Base-by-base conservation (phyloP, 371 early-diverging fungal genomes). In the Cokeromyces recurvatus region DNA sequence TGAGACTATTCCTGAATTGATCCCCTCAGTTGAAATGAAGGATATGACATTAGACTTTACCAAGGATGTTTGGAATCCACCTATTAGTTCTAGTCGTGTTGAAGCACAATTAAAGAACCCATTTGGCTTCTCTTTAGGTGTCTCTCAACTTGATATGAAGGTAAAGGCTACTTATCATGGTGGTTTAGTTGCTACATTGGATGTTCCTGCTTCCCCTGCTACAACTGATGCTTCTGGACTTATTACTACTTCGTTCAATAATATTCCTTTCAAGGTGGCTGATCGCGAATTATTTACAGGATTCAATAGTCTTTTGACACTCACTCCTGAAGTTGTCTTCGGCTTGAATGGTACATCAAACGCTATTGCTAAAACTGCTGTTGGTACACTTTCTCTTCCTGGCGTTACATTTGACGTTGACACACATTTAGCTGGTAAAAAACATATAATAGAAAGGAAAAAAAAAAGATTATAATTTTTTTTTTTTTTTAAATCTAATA, bases 101-200 rank as follows among this genome's bases (percentile, higher is more conserved):
- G 68, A 77, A 32, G 64, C 55, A 22, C 71, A 75, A 48, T 66
- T 73, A 46, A 59, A 79, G 53, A 74, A 59, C 51, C 80, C 82
- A 2, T 80, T 80, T 24, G 67, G 77, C 9, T 79, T 80, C 79
- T 78, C 79, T 43, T 59, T 82, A 32, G 64, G 48, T 48, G 74
- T 82, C 32, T 43, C 49, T 12, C 57, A 66, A 23, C 55, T 81
- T 21, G 59, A 71, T 48, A 73, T 78, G 69, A 43, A 70, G 17
- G 72, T 76, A 35, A 46, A 35, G 15, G 66, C 65, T 21, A 58
- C 46, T 17, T 59, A 49, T 21, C 34, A 43, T 4, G 72, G 72
- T 20, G 48, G 45, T 32, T 44, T 47, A 25, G 60, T 78, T 11
- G 82, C 80, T 34, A 43, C 37, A 21, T 56, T 82, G 43, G 59